Percentiles rank a stretch among this genome's conserved stretches.
Conservation (phyloP, 192 early-diverging fungal species). For the Gamsiella multidivaricata region DNA sequence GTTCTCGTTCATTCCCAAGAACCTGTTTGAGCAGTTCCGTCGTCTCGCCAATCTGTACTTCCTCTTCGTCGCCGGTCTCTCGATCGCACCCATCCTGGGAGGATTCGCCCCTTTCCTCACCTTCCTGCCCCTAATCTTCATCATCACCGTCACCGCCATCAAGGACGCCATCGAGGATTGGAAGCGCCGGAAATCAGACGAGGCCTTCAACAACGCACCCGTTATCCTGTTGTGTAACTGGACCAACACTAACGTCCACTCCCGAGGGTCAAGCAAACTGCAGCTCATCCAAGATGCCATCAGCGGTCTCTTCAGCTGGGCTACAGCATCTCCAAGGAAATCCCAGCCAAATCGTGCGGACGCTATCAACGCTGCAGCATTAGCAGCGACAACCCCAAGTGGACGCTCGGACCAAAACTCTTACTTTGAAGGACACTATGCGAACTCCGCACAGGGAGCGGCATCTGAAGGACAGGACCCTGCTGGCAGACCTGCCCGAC, state of each 20-base stretch:
- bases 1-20: conserved; percentile 92
- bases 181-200: conserved; percentile 85
- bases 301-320: conserved; percentile 7
- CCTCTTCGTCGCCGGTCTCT: conserved; percentile 87
- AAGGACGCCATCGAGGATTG: conserved; percentile 97
- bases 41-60: conserved; percentile 97
- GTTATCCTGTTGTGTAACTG: conserved; percentile 66
- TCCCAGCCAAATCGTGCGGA: conserved; percentile 17
- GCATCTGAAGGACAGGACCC: conserved; percentile 21
- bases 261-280: conserved; percentile 2
- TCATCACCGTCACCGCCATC: conserved; percentile 80
- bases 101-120: conserved; percentile 80
- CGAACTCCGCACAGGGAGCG: conserved; percentile 3
- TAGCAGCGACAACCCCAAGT: conserved; percentile 18
- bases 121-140: conserved; percentile 83
- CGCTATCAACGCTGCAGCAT: conserved; percentile 31
- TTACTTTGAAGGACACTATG: conserved; percentile 56
- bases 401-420: conserved; percentile 53
- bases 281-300: conserved; percentile 16
- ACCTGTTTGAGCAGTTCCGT: conserved; percentile 97
- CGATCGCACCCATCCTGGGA: conserved; percentile 68
- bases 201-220: conserved; percentile 79
- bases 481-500: conserved; percentile 32
- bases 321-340: neutral
- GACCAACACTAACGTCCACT: conserved; percentile 70